phyloP scores from a whole-genome alignment of 129 eudicot genomes.

The Arctium lappa region DNA sequence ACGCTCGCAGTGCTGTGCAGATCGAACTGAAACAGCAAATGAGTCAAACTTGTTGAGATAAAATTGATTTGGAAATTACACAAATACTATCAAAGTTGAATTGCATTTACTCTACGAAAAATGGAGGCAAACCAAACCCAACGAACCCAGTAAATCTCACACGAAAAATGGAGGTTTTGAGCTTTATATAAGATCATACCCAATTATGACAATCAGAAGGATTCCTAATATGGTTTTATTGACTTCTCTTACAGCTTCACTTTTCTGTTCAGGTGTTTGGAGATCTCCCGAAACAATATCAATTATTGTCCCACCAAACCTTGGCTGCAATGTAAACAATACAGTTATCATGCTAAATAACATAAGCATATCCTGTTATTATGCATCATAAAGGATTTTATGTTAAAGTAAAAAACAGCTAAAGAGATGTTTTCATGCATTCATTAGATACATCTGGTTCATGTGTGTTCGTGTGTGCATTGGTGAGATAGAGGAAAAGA shows the following conservation, averaged over 20 bases:
- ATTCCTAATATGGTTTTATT: slow-evolving; percentile 66
- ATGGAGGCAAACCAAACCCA: neutral
- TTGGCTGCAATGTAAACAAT: slow-evolving; percentile 52
- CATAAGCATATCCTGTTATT: neutral
- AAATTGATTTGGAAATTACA: neutral
- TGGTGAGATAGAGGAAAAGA: neutral
- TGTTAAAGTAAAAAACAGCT: neutral
- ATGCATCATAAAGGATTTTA: neutral
- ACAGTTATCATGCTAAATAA: slow-evolving; percentile 2
- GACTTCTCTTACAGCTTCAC: slow-evolving; percentile 56
- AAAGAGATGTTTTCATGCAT: neutral
- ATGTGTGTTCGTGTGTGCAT: neutral
- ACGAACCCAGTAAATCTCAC: neutral
- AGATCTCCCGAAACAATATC: slow-evolving; percentile 81
- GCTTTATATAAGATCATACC: slow-evolving; percentile 44
- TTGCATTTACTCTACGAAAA: neutral
- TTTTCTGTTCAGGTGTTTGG: slow-evolving; percentile 65
- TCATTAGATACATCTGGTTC: neutral
- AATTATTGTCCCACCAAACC: slow-evolving; percentile 83
- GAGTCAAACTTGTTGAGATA: slow-evolving; percentile 1
- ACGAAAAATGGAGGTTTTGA: neutral
- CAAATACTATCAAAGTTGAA: neutral
- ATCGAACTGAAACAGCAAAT: slow-evolving; percentile 50
- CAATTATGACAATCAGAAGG: slow-evolving; percentile 58
- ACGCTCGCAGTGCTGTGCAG: slow-evolving; percentile 73